Evolutionary conservation across 1,284 basidiomycete genomes (phyloP), one percentile per base, ranked within the genome.

Genomic region (Tranzscheliella williamsii): DNA sequence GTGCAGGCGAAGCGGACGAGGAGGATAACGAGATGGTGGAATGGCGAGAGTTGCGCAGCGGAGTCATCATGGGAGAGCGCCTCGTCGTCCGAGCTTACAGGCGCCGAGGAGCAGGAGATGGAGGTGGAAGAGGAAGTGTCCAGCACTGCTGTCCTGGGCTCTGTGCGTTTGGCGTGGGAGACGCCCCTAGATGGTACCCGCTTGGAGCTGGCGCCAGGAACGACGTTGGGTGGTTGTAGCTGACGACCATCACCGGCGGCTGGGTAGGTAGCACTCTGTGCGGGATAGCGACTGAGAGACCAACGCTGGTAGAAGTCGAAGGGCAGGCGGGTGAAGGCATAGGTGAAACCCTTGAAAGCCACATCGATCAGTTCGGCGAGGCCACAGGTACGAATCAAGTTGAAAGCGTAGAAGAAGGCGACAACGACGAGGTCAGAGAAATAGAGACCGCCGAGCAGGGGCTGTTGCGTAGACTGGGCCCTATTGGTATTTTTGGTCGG

Each of bases 391-490:
- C 62, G 43, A 24, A 75, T 16, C 2, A 74, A 53, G 46, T 76
- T 75, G 47, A 69, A 38, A 4, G 57, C 46, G 17, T 73, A 70
- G 35, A 66, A 60, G 32, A 69, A 57, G 34, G 55, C 55, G 11
- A 73, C 61, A 30, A 76, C 70, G 41, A 76, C 38, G 37, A 75
- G 45, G 32, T 76, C 74, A 18, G 71, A 65, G 33, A 72, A 65
- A 51, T 68, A 74, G 31, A 76, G 50, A 13, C 73, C 73, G 30
- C 74, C 74, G 5, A 76, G 38, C 17, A 75, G 27, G 5, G 74
- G 47, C 17, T 48, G 44, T 30, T 62, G 52, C 4, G 48, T 22
- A 5, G 9, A 11, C 8, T 23, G 6, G 18, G 35, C 18, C 21
- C 23, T 21, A 6, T 37, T 22, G 17, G 31, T 8, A 5, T 7